phyloP scores from a whole-genome alignment of 129 eudicot species.

The Lactuca saligna region DNA sequence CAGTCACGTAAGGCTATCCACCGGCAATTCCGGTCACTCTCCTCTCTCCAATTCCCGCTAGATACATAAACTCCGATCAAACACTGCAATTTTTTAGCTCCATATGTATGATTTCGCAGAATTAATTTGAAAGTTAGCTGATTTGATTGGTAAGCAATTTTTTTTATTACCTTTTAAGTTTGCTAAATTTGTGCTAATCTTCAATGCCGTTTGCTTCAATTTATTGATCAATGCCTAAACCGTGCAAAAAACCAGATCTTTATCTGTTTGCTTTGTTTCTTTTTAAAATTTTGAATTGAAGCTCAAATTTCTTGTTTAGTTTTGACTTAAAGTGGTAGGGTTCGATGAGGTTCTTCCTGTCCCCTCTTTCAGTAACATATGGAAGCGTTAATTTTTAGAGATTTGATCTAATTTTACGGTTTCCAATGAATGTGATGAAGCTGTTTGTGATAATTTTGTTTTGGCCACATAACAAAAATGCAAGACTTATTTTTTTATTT shows the following conservation, averaged over 20 bases:
- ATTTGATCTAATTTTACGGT: constrained; percentile 23
- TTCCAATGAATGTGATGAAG: constrained; percentile 32
- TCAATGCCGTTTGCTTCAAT: constrained; percentile 4
- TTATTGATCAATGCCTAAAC: constrained; percentile 28
- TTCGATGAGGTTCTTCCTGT: background rate
- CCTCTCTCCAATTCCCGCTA: constrained; percentile 33
- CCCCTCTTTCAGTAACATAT: background rate
- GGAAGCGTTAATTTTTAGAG: constrained; percentile 23
- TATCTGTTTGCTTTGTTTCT: constrained; percentile 16
- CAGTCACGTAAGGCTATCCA: constrained; percentile 31
- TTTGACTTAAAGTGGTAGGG: constrained; percentile 11
- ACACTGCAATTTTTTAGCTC: constrained; percentile 21
- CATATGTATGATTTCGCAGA: background rate
- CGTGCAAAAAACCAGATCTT: constrained; percentile 30
- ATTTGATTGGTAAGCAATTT: background rate
- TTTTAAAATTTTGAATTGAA: constrained; percentile 8
- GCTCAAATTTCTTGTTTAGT: constrained; percentile 7
- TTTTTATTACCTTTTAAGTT: background rate
- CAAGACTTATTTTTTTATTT: background rate
- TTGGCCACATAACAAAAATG: constrained; percentile 9
- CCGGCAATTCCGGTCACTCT: constrained; percentile 34
- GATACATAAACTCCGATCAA: constrained; percentile 41
- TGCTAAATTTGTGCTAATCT: constrained; percentile 7
- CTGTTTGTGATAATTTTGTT: constrained; percentile 4
- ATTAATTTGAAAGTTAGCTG: constrained; percentile 11